Conservation (phyloP, 768 basidiomycete genomes). For the Udeniomyces megalosporus region DNA sequence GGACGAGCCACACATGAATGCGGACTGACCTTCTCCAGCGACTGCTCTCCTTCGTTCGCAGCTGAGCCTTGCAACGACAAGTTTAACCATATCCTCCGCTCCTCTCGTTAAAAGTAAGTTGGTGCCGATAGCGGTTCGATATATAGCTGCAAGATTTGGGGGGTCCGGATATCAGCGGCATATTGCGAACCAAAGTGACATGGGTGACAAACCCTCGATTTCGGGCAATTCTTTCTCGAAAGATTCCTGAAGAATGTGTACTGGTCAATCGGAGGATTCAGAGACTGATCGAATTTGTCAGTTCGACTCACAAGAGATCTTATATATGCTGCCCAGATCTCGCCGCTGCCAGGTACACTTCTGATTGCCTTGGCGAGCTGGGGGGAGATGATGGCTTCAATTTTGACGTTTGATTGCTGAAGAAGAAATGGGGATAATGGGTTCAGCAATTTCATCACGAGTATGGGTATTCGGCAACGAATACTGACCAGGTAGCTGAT, state of each 20-base stretch:
- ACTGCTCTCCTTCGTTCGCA: constrained; percentile 46
- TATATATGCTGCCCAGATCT: constrained; percentile 63
- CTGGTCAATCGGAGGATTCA: too few species aligned
- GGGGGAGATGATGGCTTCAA: neutral
- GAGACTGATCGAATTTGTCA: neutral
- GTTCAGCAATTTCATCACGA: neutral
- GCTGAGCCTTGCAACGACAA: constrained; percentile 49
- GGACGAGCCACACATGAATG: too few species aligned
- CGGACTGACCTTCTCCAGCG: constrained; percentile 32
- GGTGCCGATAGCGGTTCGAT: constrained; percentile 41
- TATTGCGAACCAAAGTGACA: too few species aligned
- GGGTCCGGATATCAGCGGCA: neutral
- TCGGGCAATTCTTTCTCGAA: neutral
- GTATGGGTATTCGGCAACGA: neutral
- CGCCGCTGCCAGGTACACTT: constrained; percentile 60
- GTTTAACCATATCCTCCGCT: constrained; percentile 47
- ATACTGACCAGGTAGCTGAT: constrained; percentile 48
- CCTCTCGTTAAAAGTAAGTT: constrained; percentile 34
- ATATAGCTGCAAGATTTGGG: constrained; percentile 36
- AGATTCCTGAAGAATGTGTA: constrained; percentile 3
- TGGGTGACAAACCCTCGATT: neutral
- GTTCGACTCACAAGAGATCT: constrained; percentile 41
- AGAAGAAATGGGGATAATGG: neutral
- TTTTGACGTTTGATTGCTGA: neutral
- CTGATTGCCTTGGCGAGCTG: constrained; percentile 36